Base-by-base conservation (phyloP, 2,329 filamentous ascomycete species). In the Epichloe glyceriae region DNA sequence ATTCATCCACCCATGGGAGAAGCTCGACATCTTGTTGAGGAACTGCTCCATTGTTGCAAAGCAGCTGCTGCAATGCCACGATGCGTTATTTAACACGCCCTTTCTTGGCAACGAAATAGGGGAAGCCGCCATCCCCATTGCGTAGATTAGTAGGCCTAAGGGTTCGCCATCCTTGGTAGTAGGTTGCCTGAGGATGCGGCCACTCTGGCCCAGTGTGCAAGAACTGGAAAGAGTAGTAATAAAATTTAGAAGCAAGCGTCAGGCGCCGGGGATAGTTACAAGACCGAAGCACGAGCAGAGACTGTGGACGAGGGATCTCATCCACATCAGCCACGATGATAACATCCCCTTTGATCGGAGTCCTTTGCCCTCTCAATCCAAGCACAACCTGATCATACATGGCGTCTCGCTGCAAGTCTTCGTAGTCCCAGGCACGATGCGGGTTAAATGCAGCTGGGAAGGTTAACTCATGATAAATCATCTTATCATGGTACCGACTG, bases 31-130 rank as follows among this genome's bases (percentile, higher is more conserved):
- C 62, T 81, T 82, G 55, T 70, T 72, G 44, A 76, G 63, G 56
- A 81, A 67, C 60, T 80, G 73, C 4, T 67, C 68, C 15, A 83
- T 63, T 0, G 75, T 81, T 17, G 69, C 64, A 60, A 81, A 81
- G 64, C 80, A 83, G 50, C 70, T 76, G 47, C 75, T 79, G 67
- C 79, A 83, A 61, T 83, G 79, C 80, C 80, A 83, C 0, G 67
- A 73, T 0, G 76, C 74, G 56, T 78, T 73, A 57, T 61, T 62
- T 35, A 80, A 54, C 5, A 69, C 66, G 7, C 64, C 70, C 54
- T 70, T 53, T 78, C 71, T 41, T 65, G 62, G 37, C 63, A 62
- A 34, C 70, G 65, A 1, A 68, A 54, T 1, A 69, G 60, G 41
- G 64, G 4, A 68, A 45, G 3, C 69, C 69, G 43, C 69, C 67